These are phyloP conservation scores for Neurospora sp. DNA, from an alignment of 2,329 filamentous ascomycete genomes.

Conservation along the genomic window DNA sequence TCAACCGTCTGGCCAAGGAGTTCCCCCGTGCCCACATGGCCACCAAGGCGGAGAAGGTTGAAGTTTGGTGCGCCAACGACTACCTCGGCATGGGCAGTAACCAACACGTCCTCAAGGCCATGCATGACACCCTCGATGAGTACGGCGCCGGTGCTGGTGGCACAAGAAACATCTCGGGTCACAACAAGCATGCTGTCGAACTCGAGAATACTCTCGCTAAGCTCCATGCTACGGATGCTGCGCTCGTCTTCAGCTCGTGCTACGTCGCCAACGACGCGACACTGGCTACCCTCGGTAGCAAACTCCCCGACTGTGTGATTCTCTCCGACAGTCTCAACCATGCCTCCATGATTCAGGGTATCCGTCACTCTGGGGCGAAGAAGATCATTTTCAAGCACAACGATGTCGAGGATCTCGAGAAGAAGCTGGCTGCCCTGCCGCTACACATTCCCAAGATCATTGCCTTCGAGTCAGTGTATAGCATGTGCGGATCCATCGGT, in stretches of 20 bases:
- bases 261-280: constrained; percentile 98
- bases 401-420: constrained; percentile 84
- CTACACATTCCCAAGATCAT: constrained; percentile 90
- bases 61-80: constrained; percentile 98
- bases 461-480: constrained; percentile 97
- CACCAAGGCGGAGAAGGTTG: constrained; percentile 72
- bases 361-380: constrained; percentile 90
- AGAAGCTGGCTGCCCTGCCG: constrained; percentile 81
- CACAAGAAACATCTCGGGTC: constrained; percentile 94
- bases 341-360: constrained; percentile 98
- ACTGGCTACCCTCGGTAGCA: constrained; percentile 90
- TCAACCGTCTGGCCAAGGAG: constrained; percentile 93
- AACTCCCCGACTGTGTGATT: constrained; percentile 92
- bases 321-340: constrained; percentile 97
- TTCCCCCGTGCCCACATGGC: constrained; percentile 93
- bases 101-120: constrained; percentile 71
- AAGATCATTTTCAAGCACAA: constrained; percentile 99
- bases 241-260: constrained; percentile 93
- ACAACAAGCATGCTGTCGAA: constrained; percentile 87
- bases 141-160: constrained; percentile 94
- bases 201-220: constrained; percentile 76
- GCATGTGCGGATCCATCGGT: constrained; percentile 96
- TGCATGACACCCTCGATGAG: constrained; percentile 90
- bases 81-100: constrained; percentile 98
- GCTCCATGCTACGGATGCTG: constrained; percentile 83